Base-by-base conservation (phyloP, 108 stramenopile genomes). In the Pseudonitzschia delicatissima region DNA sequence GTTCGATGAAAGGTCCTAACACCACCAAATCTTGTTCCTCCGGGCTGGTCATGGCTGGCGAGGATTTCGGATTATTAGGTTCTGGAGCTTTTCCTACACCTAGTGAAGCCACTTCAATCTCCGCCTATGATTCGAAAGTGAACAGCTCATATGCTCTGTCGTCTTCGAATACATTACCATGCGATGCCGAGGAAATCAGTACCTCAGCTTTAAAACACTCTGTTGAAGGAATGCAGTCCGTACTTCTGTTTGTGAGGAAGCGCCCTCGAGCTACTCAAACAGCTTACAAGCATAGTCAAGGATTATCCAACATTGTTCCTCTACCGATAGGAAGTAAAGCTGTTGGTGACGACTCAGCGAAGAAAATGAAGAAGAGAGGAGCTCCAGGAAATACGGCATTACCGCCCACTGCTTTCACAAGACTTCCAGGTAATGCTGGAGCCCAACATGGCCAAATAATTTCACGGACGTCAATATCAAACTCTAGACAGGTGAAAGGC, bases 51-150 rank as follows among this genome's bases (percentile, higher is more conserved):
- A 32, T 55, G 53, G 17, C n/a, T 25, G 65, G 67, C 15, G 81
- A 82, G 47, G 81, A 82, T 61, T 82, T 67, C 52, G 82, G 82
- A 34, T 28, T 82, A 1, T 42, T 78, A 12, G 82, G 77, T 15
- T 33, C 40, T 7, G 82, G 82, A 23, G 77, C 59, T 5, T 21
- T 78, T 50, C 68, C 77, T 15, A 35, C 47, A 25, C 53, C 64
- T n/a, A 55, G 31, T 32, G 58, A 66, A 18, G n/a, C 39, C 20
- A 29, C 34, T 37, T 49, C 57, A n/a, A 36, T 50, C 34, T 28
- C 53, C 11, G 55, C 50, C 17, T 29, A 60, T 52, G 65, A 73
- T 35, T 20, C 65, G 0, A 37, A 7, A 4, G 17, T 40, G 4
- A 51, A 45, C 50, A 21, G 33, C n/a, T 27, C 28, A 21, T 6